A percentile compares a stretch with the other conserved stretches of the same genome.
phyloP scores from a whole-genome alignment of 2,329 filamentous ascomycete species.

The Pseudogymnoascus sp. region DNA sequence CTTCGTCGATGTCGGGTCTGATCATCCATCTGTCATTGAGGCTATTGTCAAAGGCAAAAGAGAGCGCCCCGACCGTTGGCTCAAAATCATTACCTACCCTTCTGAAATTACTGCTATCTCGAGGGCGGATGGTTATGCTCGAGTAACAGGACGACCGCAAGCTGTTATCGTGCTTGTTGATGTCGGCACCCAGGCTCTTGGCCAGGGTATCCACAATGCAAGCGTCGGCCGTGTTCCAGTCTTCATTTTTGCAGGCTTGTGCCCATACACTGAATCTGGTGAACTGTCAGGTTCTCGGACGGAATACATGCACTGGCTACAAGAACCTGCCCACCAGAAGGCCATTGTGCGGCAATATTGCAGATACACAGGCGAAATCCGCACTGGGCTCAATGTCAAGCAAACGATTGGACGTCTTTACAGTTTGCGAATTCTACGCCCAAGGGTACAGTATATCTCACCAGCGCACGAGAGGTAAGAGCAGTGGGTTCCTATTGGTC shows the following conservation, averaged over 20 bases:
- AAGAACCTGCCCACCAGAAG: conserved; percentile 76
- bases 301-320: conserved; percentile 82
- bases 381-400: conserved; percentile 77
- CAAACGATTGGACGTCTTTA: conserved; percentile 77
- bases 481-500: conserved; percentile 44
- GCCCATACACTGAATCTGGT: conserved; percentile 69
- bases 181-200: conserved; percentile 72
- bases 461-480: conserved; percentile 65
- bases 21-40: conserved; percentile 71
- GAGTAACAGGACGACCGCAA: conserved; percentile 64
- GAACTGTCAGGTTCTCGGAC: conserved; percentile 71
- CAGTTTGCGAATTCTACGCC: conserved; percentile 75
- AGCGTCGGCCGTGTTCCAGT: conserved; percentile 67
- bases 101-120: conserved; percentile 83
- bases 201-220: conserved; percentile 72
- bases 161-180: conserved; percentile 76
- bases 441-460: conserved; percentile 72
- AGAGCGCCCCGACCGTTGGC: conserved; percentile 57
- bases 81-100: conserved; percentile 69
- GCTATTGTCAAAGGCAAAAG: conserved; percentile 71
- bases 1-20: conserved; percentile 61
- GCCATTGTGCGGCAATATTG: conserved; percentile 79
- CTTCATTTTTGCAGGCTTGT: conserved; percentile 70
- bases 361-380: conserved; percentile 74
- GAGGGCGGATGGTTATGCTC: conserved; percentile 75